These are phyloP conservation scores for Colletotrichum phormii DNA, from an alignment of 2,329 filamentous ascomycete species.

Conservation along the genomic window DNA sequence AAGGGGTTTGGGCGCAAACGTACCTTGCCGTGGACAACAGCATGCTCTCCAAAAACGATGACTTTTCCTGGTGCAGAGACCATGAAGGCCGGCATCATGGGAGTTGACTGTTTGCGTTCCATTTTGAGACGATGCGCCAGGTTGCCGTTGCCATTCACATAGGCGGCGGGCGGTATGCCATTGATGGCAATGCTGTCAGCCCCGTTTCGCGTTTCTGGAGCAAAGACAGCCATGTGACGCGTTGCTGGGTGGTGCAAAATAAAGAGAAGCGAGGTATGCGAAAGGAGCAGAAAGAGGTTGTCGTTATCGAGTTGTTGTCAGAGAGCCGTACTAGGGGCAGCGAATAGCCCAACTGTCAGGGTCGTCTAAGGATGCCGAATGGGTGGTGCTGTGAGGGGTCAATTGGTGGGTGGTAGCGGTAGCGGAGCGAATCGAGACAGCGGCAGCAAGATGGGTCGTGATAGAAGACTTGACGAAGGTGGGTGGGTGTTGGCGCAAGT, in stretches of 20 bases:
- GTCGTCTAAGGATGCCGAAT: slow-evolving; percentile 2
- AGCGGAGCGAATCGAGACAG: slow-evolving; percentile 27
- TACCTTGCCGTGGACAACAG: slow-evolving; percentile 97
- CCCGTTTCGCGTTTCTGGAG: slow-evolving; percentile 47
- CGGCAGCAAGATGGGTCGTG: slow-evolving; percentile 12
- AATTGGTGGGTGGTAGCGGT: slow-evolving; percentile 26
- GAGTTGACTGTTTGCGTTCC: slow-evolving; percentile 69
- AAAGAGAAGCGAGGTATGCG: slow-evolving; percentile 40
- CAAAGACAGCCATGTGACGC: slow-evolving; percentile 41
- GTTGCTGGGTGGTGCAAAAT: slow-evolving; percentile 29
- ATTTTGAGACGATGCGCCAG: slow-evolving; percentile 51
- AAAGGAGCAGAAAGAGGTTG: slow-evolving; percentile 12
- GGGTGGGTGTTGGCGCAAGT: slow-evolving; percentile 1
- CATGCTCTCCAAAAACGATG: slow-evolving; percentile 97
- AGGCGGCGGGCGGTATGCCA: slow-evolving; percentile 40
- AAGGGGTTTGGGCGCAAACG: slow-evolving; percentile 38
- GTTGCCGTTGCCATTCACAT: slow-evolving; percentile 50
- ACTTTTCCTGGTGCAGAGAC: slow-evolving; percentile 98
- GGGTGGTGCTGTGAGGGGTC: slow-evolving; percentile 26
- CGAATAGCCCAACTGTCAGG: slow-evolving; percentile 9
- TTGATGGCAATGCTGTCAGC: slow-evolving; percentile 41
- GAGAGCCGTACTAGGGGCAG: slow-evolving; percentile 2
- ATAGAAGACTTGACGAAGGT: neutral
- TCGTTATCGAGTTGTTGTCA: neutral
- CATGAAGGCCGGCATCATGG: slow-evolving; percentile 92